These are phyloP conservation scores for Cladochytrium replicatum DNA, from an alignment of 192 early-diverging fungal species.

Conservation along the genomic window DNA sequence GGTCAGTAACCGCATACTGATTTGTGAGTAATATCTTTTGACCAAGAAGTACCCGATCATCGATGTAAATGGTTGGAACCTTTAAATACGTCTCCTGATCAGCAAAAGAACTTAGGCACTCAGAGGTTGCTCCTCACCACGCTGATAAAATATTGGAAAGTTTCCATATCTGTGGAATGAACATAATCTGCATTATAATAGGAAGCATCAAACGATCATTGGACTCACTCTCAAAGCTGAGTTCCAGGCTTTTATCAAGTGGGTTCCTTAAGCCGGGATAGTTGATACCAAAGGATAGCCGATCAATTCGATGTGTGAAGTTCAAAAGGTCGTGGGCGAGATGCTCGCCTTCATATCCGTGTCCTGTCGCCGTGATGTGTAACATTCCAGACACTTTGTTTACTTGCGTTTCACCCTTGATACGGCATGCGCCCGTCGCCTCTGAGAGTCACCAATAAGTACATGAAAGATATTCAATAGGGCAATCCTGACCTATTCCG, in stretches of 20 bases:
- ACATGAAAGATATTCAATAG: too few species aligned
- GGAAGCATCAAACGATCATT: too few species aligned
- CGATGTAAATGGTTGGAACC: slow-evolving; percentile 71
- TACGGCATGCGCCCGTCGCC: slow-evolving; percentile 57
- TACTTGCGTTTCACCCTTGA: slow-evolving; percentile 60
- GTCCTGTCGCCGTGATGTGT: slow-evolving; percentile 82
- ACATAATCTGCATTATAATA: too few species aligned
- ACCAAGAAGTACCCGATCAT: slow-evolving; percentile 33
- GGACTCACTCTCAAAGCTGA: slow-evolving; percentile 41
- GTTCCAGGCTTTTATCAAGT: slow-evolving; percentile 70
- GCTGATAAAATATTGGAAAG: slow-evolving; percentile 81
- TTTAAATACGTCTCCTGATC: too few species aligned
- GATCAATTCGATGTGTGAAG: slow-evolving; percentile 88
- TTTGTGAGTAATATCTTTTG: slow-evolving; percentile 60
- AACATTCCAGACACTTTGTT: slow-evolving; percentile 81
- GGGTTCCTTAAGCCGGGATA: slow-evolving; percentile 84
- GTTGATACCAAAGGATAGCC: slow-evolving; percentile 77
- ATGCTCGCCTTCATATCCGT: slow-evolving; percentile 71
- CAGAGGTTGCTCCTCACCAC: too few species aligned
- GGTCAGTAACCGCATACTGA: slow-evolving; percentile 91
- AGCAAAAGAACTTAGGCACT: too few species aligned
- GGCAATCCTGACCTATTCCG: too few species aligned
- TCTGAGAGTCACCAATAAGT: too few species aligned
- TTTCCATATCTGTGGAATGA: slow-evolving; percentile 48
- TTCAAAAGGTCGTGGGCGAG: slow-evolving; percentile 73